Base-by-base conservation (phyloP, 2,329 filamentous ascomycete species). In the Cladosporium sp. region DNA sequence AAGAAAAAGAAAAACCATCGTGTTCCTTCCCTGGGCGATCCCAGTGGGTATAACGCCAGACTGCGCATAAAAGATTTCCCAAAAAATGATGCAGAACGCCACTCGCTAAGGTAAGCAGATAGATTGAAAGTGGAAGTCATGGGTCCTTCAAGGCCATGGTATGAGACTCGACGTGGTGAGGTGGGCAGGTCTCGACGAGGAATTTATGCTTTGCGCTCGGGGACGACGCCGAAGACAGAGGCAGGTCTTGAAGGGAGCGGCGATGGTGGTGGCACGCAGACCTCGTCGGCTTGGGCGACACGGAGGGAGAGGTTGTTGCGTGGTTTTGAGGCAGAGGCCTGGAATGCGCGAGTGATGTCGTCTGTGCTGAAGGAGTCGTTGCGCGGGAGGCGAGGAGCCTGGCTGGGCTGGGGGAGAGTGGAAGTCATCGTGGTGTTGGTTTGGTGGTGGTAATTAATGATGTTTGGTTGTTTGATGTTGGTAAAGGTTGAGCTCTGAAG, bases 321-420 rank as follows among this genome's bases (percentile, higher is more conserved):
- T 22, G 61, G 61, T 54, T 62, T 66, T 38, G 52, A 43, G 32
- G 58, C 61, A 2, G 63, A 63, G 27, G 59, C 60, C 38, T 65
- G 59, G 57, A 66, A 62, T 40, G 64, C 64, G 35, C 61, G 58
- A 56, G 55, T 52, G 53, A 66, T 59, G 57, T 66, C 64, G 52
- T 63, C 59, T 46, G 60, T 58, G 25, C 59, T 62, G 63, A 66
- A 66, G 45, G 62, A 65, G 58, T 66, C 61, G 61, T 65, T 66
- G 57, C 64, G 64, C 12, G 62, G 60, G 43, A 66, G 53, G 38
- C 50, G 36, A 20, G 52, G 55, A 9, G 42, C 41, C 20, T 52
- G 50, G 22, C 59, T 41, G 29, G 64, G 62, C 36, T 58, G 39
- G 15, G 64, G 64, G 59, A 66, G 64, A 8, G 62, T 56, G 59